A percentile compares a stretch with the other conserved stretches of the same genome.
Evolutionary conservation across 257 asterid species (phyloP).

Genomic region (Solanum paucissectum): DNA sequence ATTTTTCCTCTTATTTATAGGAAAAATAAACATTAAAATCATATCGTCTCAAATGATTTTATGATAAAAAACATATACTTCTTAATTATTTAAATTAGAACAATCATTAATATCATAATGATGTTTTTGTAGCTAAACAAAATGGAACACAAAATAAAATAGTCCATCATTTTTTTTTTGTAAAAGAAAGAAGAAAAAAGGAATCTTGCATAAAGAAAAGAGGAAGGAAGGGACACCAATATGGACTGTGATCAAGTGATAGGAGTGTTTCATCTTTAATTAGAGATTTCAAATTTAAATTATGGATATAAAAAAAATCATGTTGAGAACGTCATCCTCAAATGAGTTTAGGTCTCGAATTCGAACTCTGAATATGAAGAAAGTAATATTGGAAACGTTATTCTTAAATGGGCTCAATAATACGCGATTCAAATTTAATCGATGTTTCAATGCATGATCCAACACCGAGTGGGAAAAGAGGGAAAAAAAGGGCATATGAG

Average conservation of each 20-base stretch:
- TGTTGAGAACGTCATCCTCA: too few species aligned
- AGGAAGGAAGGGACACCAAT: neutral
- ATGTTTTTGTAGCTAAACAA: neutral
- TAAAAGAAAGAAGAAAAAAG: neutral
- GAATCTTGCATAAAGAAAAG: neutral
- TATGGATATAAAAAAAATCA: too few species aligned
- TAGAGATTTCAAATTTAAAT: rapidly evolving
- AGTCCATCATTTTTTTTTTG: neutral
- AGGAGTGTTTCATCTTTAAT: rapidly evolving
- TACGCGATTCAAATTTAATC: too few species aligned
- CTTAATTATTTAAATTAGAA: neutral
- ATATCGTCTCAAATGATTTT: neutral
- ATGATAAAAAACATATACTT: neutral
- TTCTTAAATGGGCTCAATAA: rapidly evolving
- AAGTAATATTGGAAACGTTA: rapidly evolving
- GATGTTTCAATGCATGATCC: rapidly evolving
- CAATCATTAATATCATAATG: neutral
- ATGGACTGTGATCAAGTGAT: too few species aligned
- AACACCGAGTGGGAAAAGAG: neutral
- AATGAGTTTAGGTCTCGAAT: rapidly evolving
- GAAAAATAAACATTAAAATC: neutral
- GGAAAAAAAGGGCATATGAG: neutral
- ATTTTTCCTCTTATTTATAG: neutral
- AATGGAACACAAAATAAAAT: neutral
- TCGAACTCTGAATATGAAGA: rapidly evolving